These are phyloP conservation scores for Paraphoma sp. DNA, from an alignment of 2,329 filamentous ascomycete genomes.

Conservation along the genomic window DNA sequence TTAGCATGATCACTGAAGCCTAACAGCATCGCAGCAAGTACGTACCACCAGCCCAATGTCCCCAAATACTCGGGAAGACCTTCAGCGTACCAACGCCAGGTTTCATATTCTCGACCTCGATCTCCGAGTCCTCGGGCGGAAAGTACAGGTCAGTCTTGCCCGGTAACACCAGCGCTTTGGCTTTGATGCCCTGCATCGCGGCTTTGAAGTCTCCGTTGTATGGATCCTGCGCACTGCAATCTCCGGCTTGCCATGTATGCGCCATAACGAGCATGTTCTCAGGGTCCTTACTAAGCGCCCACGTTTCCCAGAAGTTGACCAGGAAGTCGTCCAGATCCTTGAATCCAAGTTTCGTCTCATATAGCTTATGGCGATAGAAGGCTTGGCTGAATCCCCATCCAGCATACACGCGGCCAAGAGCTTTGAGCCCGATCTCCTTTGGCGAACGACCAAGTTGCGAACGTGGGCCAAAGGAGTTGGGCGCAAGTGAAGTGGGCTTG, in stretches of 20 bases:
- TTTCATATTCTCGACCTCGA: slow-evolving; percentile 71
- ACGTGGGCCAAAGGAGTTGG: slow-evolving; percentile 53
- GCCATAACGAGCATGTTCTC: slow-evolving; percentile 79
- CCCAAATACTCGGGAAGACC: slow-evolving; percentile 68
- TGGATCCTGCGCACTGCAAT: slow-evolving; percentile 71
- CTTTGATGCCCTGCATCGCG: slow-evolving; percentile 70
- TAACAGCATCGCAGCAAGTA: slow-evolving; percentile 8
- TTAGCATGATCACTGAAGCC: slow-evolving; percentile 11
- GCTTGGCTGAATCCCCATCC: slow-evolving; percentile 83
- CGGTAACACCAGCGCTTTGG: slow-evolving; percentile 74
- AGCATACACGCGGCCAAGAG: slow-evolving; percentile 76
- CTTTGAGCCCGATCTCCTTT: slow-evolving; percentile 63
- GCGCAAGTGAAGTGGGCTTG: slow-evolving; percentile 36
- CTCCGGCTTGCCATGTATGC: slow-evolving; percentile 78
- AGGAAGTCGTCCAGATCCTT: slow-evolving; percentile 76
- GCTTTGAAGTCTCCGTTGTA: slow-evolving; percentile 71
- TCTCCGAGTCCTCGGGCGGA: slow-evolving; percentile 79
- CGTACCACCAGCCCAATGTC: slow-evolving; percentile 62
- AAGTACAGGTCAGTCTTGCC: slow-evolving; percentile 81
- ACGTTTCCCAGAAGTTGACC: slow-evolving; percentile 76
- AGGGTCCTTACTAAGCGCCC: slow-evolving; percentile 76
- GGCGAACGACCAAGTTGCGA: not conserved
- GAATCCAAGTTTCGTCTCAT: slow-evolving; percentile 69
- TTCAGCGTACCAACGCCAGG: slow-evolving; percentile 62
- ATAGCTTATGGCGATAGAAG: slow-evolving; percentile 76